Base-by-base conservation (phyloP, 2,329 filamentous ascomycete genomes). In the Colletotrichum graminicola region DNA sequence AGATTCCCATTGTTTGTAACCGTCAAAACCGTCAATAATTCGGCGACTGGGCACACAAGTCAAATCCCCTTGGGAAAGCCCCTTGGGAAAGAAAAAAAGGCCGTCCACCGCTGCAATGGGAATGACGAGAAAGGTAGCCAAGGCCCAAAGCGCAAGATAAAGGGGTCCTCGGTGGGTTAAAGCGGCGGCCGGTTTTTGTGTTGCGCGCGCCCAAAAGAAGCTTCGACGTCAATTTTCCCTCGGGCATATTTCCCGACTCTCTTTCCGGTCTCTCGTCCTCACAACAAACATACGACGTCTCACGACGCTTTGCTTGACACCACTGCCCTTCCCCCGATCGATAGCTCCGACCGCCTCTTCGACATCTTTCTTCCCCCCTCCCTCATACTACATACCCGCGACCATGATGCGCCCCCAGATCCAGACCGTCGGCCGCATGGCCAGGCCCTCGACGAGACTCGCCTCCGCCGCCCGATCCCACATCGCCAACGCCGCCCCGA, bases 381-480 rank as follows among this genome's bases (percentile, higher is more conserved):
- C 11, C 34, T 14, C 12, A 7, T 14, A 3, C 34, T 16, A 52
- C 14, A 21, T 32, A 45, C 14, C 23, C 49, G 45, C 39, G 32
- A 68, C 32, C 14, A 71, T 71, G 69, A 71, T 71, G 65, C 69
- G 69, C 69, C 39, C 69, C 21, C 69, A 69, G 69, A 59, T 71
- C 39, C 69, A 71, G 21, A 49, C 69, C 65, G 69, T 56, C 45
- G 59, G 69, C 54, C 69, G 69, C 29, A 66, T 71, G 59, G 69
- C 65, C 47, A 62, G 55, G 12, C 69, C 69, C 59, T 52, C 47
- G 51, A 62, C 62, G 39, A 71, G 65, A 64, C 36, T 69, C 32
- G 65, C 69, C 16, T 55, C 65, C 52, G 65, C 54, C 14, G 59
- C 45, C 47, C 59, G 66, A 32, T 32, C 49, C 12, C 65, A 68